phyloP scores from a whole-genome alignment of 768 basidiomycete genomes.

The Tephrocybe sp. region DNA sequence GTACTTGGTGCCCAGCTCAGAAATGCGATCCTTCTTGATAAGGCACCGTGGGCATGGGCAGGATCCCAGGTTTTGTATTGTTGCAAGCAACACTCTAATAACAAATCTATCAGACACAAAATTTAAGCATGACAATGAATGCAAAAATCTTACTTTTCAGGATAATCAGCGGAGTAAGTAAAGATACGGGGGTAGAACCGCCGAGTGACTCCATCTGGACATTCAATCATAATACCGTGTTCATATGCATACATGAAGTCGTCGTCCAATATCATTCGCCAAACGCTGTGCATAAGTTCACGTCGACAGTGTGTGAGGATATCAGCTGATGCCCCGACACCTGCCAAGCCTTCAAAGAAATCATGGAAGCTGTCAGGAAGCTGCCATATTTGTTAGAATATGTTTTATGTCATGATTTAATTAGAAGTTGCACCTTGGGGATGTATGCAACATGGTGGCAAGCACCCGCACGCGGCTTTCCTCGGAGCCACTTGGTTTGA shows the following conservation, averaged over 20 bases:
- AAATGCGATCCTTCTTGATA: slow-evolving; percentile 18
- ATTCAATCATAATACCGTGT: slow-evolving; percentile 30
- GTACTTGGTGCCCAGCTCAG: slow-evolving; percentile 20
- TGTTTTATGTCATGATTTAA: too few species aligned
- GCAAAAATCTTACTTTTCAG: slow-evolving; percentile 28
- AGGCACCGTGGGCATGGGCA: slow-evolving; percentile 31
- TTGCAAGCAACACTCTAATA: slow-evolving; percentile 18
- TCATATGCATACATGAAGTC: slow-evolving; percentile 26
- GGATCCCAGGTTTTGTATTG: slow-evolving; percentile 20
- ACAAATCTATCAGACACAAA: background rate
- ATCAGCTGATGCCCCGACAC: slow-evolving; percentile 10
- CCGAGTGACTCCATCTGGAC: slow-evolving; percentile 25
- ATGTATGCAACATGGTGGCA: slow-evolving; percentile 40
- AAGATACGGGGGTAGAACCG: slow-evolving; percentile 28
- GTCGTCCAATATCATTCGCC: slow-evolving; percentile 23
- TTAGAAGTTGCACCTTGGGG: too few species aligned
- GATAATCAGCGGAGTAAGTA: slow-evolving; percentile 33
- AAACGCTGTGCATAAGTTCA: slow-evolving; percentile 28
- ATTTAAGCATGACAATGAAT: background rate
- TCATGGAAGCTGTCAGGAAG: background rate
- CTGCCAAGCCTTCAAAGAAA: background rate
- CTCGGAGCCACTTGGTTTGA: slow-evolving; percentile 38
- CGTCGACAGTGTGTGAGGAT: slow-evolving; percentile 21
- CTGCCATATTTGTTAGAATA: too few species aligned
- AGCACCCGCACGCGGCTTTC: slow-evolving; percentile 23